A percentile compares a stretch with the other conserved stretches of the same genome.
Evolutionary conservation across 192 early-diverging fungal species (phyloP).

Genomic region (Entophlyctis luteolus): DNA sequence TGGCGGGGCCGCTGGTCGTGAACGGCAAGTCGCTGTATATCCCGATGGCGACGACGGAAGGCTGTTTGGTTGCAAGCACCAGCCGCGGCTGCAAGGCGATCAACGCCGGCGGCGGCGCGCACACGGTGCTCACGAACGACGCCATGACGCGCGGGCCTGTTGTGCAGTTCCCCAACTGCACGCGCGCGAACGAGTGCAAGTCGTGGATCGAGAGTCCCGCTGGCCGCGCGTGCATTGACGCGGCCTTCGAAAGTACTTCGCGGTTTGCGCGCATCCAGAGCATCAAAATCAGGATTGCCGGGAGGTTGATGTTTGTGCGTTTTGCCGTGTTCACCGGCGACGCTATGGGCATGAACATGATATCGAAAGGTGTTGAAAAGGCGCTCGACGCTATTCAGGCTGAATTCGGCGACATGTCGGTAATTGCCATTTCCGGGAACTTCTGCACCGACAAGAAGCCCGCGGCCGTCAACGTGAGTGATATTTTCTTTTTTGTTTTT

Average conservation of each 20-base stretch:
- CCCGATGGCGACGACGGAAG: conserved; percentile 96
- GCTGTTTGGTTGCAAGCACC: conserved; percentile 82
- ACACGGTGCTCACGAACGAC: conserved; percentile 72
- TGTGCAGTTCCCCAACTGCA: conserved; percentile 74
- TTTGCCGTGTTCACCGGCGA: conserved; percentile 90
- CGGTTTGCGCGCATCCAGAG: conserved; percentile 80
- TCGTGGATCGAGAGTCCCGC: conserved; percentile 65
- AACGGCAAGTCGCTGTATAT: conserved; percentile 79
- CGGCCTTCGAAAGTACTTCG: conserved; percentile 80
- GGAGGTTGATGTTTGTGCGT: conserved; percentile 77
- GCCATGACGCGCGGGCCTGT: conserved; percentile 93
- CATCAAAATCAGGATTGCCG: conserved; percentile 80
- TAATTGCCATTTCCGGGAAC: conserved; percentile 84
- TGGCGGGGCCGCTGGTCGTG: conserved; percentile 82
- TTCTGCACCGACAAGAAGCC: conserved; percentile 97
- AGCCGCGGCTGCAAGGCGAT: conserved; percentile 95
- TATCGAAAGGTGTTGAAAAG: conserved; percentile 90
- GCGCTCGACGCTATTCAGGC: conserved; percentile 53
- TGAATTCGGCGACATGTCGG: conserved; percentile 67
- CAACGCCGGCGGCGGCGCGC: conserved; percentile 78
- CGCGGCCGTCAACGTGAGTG: conserved; percentile 90
- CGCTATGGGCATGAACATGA: conserved; percentile 99
- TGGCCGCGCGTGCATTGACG: conserved; percentile 62
- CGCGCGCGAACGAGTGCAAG: conserved; percentile 63
- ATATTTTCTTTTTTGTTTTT: too few relatives aligned